Base-by-base conservation (phyloP, 352 stramenopile species). In the Thalassiosira mediterranea region DNA sequence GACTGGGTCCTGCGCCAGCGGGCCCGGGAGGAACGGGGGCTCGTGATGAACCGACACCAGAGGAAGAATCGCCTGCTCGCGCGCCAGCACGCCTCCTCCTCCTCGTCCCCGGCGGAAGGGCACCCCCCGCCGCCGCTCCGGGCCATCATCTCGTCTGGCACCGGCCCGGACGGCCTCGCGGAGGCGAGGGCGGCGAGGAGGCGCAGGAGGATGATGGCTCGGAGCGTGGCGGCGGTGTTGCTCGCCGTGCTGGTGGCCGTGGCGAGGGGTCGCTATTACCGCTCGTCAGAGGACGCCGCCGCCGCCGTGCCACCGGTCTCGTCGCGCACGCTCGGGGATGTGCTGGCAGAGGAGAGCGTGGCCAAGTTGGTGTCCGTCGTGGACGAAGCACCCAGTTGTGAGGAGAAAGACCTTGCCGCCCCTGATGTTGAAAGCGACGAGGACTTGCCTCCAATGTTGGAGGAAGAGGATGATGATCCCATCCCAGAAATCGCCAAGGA, bases 1-100 rank as follows among this genome's bases (percentile, higher is more conserved):
- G 81, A 89, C 53, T 85, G 70, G 79, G 68, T 83, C n/a, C 21
- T 86, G 17, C 76, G 81, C 23, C 76, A 85, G 68, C 68, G 74
- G 60, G 25, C 76, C 19, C 72, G 64, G 29, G 69, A 84, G 51
- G 48, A 79, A 37, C 44, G 68, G 34, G 82, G 75, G 11, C 44
- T 72, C 10, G 79, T 73, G 40, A 52, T 75, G 37, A 79, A 71
- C 76, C 65, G 19, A 53, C 72, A 74, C 58, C 63, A 81, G 15
- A 53, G 72, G 1, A 84, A 81, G 32, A 76, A 83, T 72, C 48
- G 70, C n/a, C n/a, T n/a, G 19, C 72, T 73, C 29, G 69, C 72
- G 42, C 69, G 67, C 31, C 31, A 65, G 57, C 25, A 25, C 48
- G 2, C 3, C 26, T 10, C 57, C 59, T 31, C 21, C 46, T n/a